Evolutionary conservation across 768 basidiomycete genomes (phyloP), one percentile per base, ranked within the genome.

Genomic region (Melanogaster broomeanus): DNA sequence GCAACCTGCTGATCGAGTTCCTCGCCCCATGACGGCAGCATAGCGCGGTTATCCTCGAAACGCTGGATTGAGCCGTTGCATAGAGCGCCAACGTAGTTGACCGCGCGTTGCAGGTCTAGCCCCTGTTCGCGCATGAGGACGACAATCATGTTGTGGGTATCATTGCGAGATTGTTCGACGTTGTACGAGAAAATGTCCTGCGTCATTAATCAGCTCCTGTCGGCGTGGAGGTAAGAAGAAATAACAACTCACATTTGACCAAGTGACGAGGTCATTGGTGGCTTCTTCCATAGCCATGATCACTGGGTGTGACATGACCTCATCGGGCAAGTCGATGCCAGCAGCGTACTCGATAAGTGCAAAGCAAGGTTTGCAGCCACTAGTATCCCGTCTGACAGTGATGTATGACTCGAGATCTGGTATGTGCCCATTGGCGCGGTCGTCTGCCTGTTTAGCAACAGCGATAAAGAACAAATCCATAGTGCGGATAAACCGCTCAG

Each of bases 171-270:
- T 65, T 88, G 87, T 61, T 89, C 88, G 39, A 82, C 80, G 53
- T 88, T 87, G 67, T 85, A 90, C 1, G 86, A 89, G 62, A 85
- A 84, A 31, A 88, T 83, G 55, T 88, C 87, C 87, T 87, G 2
- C 4, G 15, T 8, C 8, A 45, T 11, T 13, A 3, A 47, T 67
- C 19, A 56, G 38, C 19, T 9, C 18, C 34, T 4, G n/a, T n/a
- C 16, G 25, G 7, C 0, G 22, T 16, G 30, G 16, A 39, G 24
- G 35, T 13, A 15, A 3, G 5, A 65, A 44, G 49, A 13, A 51
- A 35, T 3, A 43, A 38, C 56, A 43, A 38, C 56, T 53, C 52
- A 72, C 77, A 47, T 78, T 78, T 24, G 72, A 76, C 73, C 77
- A 79, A 10, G 73, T 74, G 35, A 83, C 72, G 45, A 81, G 66